Evolutionary conservation across 257 asterid genomes (phyloP).

Genomic region (Paulownia fortunei): DNA sequence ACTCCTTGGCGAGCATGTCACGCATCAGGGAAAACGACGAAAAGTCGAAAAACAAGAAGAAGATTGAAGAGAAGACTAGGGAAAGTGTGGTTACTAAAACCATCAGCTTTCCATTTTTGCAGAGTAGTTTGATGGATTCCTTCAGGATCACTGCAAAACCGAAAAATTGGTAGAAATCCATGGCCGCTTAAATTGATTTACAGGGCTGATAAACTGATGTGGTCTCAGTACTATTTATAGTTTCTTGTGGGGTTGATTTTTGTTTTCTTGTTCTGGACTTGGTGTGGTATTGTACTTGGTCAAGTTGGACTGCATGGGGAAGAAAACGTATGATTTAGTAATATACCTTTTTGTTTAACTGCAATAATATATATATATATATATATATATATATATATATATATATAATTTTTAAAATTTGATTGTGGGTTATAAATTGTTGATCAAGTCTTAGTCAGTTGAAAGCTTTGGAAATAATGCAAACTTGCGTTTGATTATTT

Average conservation of each 20-base stretch:
- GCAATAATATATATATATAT: too few relatives aligned
- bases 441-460: not conserved
- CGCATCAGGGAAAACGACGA: constrained; percentile 24
- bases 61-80: constrained; percentile 25
- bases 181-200: not conserved
- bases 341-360: too few relatives aligned
- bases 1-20: constrained; percentile 35
- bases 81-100: constrained; percentile 30
- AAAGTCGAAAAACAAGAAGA: constrained; percentile 32
- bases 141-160: constrained; percentile 29
- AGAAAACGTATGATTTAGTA: not conserved
- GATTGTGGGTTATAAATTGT: too few relatives aligned
- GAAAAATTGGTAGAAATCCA: constrained; percentile 16
- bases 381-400: too few relatives aligned
- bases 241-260: not conserved
- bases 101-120: constrained; percentile 36
- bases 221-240: not conserved
- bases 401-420: too few relatives aligned
- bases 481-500: not conserved
- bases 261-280: not conserved
- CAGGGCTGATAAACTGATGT: not conserved
- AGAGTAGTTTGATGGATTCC: constrained; percentile 40
- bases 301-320: not conserved
- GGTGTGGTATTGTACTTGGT: not conserved
- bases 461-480: not conserved